phyloP scores from a whole-genome alignment of 192 early-diverging fungal species.

The Coemansia asiatica region DNA sequence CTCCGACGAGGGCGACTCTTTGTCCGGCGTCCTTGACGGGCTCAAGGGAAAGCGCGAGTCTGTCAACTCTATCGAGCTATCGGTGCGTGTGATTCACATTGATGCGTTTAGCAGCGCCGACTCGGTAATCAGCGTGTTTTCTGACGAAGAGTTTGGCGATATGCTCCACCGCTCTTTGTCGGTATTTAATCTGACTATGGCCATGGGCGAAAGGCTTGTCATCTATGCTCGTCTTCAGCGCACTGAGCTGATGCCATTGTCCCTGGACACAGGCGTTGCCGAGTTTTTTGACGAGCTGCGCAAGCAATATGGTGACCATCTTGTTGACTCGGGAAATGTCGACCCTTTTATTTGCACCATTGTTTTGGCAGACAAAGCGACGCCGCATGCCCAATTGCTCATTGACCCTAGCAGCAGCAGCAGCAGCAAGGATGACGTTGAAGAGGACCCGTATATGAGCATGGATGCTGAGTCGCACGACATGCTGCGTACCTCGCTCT shows the following conservation, averaged over 20 bases:
- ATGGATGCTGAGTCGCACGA: constrained; percentile 25
- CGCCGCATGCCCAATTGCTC: constrained; percentile 27
- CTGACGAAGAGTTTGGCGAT: constrained; percentile 41
- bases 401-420: constrained; percentile 2
- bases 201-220: constrained; percentile 8
- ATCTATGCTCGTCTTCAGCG: constrained; percentile 29
- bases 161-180: constrained; percentile 34
- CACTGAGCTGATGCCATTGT: constrained; percentile 27
- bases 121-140: constrained; percentile 22
- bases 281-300: constrained; percentile 34
- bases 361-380: constrained; percentile 27
- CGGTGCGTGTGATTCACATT: constrained; percentile 22
- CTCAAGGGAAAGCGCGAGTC: constrained; percentile 27
- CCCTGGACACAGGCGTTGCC: constrained; percentile 14
- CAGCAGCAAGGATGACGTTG: constrained; percentile 10
- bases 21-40: constrained; percentile 29
- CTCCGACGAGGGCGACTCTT: constrained; percentile 53
- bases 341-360: constrained; percentile 28
- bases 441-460: constrained; percentile 37
- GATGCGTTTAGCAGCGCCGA: constrained; percentile 25
- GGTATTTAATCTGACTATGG: constrained; percentile 21
- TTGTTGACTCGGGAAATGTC: constrained; percentile 18
- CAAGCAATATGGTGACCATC: neutral
- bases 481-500: constrained; percentile 44
- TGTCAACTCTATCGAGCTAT: constrained; percentile 16